These are phyloP conservation scores for Ochetophila trinervis DNA, from an alignment of 306 rosid genomes.

Conservation along the genomic window DNA sequence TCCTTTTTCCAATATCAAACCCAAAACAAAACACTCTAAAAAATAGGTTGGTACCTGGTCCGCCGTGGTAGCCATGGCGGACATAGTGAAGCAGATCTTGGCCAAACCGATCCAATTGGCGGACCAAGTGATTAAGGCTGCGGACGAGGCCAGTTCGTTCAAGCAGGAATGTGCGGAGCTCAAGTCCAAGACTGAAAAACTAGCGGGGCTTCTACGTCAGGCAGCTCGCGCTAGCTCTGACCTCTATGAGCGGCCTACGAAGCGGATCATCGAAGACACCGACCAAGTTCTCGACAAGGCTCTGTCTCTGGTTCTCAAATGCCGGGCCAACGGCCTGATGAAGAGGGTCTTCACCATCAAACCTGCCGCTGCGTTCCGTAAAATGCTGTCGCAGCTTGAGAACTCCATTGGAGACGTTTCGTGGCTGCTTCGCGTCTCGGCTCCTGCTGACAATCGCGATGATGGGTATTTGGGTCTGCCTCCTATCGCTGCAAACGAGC, in stretches of 20 bases:
- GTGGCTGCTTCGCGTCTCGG: conserved; percentile 87
- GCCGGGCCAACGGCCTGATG: conserved; percentile 66
- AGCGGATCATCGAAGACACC: conserved; percentile 76
- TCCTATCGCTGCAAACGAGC: conserved; percentile 84
- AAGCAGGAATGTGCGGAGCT: conserved; percentile 71
- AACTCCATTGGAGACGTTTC: conserved; percentile 82
- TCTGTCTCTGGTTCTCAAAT: conserved; percentile 49
- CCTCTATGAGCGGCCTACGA: conserved; percentile 79
- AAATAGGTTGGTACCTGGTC: conserved; percentile 20
- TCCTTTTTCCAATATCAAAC: background rate
- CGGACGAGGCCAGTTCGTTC: conserved; percentile 61
- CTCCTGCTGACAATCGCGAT: conserved; percentile 59
- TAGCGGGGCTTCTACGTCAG: conserved; percentile 73
- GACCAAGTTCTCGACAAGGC: conserved; percentile 74
- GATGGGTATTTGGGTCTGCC: conserved; percentile 69
- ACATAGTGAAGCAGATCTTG: conserved; percentile 63
- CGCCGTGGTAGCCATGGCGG: conserved; percentile 55
- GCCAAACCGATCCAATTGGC: conserved; percentile 80
- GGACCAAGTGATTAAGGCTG: conserved; percentile 68
- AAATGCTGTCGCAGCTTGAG: conserved; percentile 58
- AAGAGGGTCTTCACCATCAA: conserved; percentile 74
- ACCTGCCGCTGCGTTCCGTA: conserved; percentile 72
- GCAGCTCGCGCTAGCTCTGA: conserved; percentile 88
- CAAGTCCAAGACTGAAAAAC: conserved; percentile 72
- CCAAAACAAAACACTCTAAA: background rate